Percentiles rank a stretch among this genome's conserved stretches.
phyloP scores from a whole-genome alignment of 768 basidiomycete genomes.

The Mycena chlorophos region DNA sequence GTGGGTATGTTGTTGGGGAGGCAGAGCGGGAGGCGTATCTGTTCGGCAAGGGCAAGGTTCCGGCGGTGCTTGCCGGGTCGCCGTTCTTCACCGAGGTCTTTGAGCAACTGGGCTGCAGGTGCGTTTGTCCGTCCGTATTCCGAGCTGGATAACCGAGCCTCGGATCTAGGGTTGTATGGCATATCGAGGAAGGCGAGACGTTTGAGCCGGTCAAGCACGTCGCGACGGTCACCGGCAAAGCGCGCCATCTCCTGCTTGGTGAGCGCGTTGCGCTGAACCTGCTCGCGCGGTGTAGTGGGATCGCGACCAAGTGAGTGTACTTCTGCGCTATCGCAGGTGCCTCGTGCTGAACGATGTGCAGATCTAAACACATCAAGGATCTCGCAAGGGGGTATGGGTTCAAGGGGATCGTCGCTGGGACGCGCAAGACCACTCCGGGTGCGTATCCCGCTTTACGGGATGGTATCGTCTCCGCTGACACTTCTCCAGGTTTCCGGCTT shows the following conservation, averaged over 20 bases:
- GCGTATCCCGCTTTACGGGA: slow-evolving; percentile 5
- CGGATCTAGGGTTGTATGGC: slow-evolving; percentile 83
- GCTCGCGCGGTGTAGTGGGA: slow-evolving; percentile 93
- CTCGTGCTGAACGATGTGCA: slow-evolving; percentile 31
- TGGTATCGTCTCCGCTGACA: slow-evolving; percentile 5
- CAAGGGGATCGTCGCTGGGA: slow-evolving; percentile 88
- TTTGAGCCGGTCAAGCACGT: slow-evolving; percentile 82
- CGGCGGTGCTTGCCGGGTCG: slow-evolving; percentile 85
- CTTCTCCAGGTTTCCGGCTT: slow-evolving; percentile 73
- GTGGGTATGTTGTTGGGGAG: slow-evolving; percentile 95
- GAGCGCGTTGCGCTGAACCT: slow-evolving; percentile 93
- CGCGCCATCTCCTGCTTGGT: slow-evolving; percentile 82
- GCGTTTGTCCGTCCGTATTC: background rate
- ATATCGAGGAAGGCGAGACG: slow-evolving; percentile 78
- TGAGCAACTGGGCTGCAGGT: slow-evolving; percentile 85
- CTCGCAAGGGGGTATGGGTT: slow-evolving; percentile 78
- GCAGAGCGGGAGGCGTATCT: slow-evolving; percentile 82
- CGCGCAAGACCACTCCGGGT: slow-evolving; percentile 96
- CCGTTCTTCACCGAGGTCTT: slow-evolving; percentile 97
- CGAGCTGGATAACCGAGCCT: background rate
- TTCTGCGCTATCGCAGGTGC: background rate
- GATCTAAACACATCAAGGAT: slow-evolving; percentile 81
- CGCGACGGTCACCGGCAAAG: slow-evolving; percentile 90
- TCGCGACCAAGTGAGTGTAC: slow-evolving; percentile 81
- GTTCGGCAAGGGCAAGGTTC: slow-evolving; percentile 81